These are phyloP conservation scores for Hanseniaspora uvarum DNA, from an alignment of 1,139 yeast species.

Conservation along the genomic window DNA sequence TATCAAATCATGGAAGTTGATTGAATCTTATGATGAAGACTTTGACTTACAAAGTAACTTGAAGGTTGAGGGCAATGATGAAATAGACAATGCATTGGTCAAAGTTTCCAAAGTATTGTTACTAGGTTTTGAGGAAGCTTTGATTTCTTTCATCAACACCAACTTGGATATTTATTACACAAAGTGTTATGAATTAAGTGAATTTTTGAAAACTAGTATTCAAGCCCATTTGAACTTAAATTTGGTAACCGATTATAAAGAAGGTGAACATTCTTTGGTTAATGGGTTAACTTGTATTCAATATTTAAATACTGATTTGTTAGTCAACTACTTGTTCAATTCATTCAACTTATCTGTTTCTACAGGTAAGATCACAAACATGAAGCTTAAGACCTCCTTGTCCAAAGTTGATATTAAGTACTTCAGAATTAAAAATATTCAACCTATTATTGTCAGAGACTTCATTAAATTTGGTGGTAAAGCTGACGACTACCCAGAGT, in stretches of 20 bases:
- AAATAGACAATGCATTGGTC: slow-evolving; percentile 8
- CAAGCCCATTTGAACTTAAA: slow-evolving; percentile 8
- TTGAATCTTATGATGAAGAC: slow-evolving; percentile 13
- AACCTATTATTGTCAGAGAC: slow-evolving; percentile 15
- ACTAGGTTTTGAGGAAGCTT: slow-evolving; percentile 10
- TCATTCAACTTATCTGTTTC: slow-evolving; percentile 15
- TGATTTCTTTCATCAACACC: slow-evolving; percentile 2
- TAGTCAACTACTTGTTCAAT: slow-evolving; percentile 12
- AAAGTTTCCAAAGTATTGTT: slow-evolving; percentile 9
- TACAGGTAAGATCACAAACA: slow-evolving; percentile 14
- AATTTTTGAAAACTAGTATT: slow-evolving; percentile 8
- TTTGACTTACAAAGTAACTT: slow-evolving; percentile 12
- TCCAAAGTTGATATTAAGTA: slow-evolving; percentile 17
- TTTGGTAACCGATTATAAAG: slow-evolving; percentile 14
- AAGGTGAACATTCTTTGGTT: slow-evolving; percentile 12
- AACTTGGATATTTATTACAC: slow-evolving; percentile 2
- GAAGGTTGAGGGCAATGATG: not conserved
- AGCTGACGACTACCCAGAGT: slow-evolving; percentile 9
- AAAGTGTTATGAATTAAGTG: slow-evolving; percentile 15
- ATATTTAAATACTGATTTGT: slow-evolving; percentile 9
- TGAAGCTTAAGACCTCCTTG: slow-evolving; percentile 16
- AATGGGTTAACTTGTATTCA: slow-evolving; percentile 17
- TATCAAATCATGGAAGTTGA: slow-evolving; percentile 5
- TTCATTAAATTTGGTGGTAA: slow-evolving; percentile 5
- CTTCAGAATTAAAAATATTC: slow-evolving; percentile 17